These are phyloP conservation scores for Extremus antarcticus DNA, from an alignment of 495 filamentous ascomycete species.

Conservation along the genomic window DNA sequence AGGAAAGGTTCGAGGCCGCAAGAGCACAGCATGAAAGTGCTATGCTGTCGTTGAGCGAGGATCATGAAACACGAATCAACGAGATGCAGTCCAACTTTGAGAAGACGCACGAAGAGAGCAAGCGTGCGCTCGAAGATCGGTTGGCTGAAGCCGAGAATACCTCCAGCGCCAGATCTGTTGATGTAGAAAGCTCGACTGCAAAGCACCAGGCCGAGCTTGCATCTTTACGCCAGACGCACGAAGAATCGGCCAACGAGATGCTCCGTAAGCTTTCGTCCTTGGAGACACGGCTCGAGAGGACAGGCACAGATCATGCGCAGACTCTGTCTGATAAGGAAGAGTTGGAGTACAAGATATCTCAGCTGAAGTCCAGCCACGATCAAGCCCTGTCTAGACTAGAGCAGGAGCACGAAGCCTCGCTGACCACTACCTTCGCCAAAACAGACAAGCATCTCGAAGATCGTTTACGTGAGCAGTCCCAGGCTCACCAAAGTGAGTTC, in stretches of 20 bases:
- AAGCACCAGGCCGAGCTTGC: not conserved
- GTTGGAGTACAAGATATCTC: not conserved
- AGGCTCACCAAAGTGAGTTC: slow-evolving; percentile 5
- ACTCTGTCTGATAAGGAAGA: not conserved
- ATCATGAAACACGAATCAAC: not conserved
- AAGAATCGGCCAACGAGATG: not conserved
- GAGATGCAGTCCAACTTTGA: not conserved
- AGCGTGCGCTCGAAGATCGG: not conserved
- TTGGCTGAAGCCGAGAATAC: not conserved
- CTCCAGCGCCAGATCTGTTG: not conserved
- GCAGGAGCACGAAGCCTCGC: not conserved
- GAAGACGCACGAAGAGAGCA: not conserved
- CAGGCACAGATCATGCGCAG: not conserved
- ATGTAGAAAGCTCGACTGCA: not conserved
- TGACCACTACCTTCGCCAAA: not conserved
- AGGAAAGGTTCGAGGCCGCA: not conserved
- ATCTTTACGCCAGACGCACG: not conserved
- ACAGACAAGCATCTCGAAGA: not conserved
- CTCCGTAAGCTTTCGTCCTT: not conserved
- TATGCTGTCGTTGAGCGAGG: not conserved
- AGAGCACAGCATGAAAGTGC: not conserved
- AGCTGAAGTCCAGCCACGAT: not conserved
- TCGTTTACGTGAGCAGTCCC: not conserved
- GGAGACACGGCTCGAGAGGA: not conserved
- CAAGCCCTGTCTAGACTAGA: not conserved